Evolutionary conservation across 768 basidiomycete genomes (phyloP), one percentile per base, ranked within the genome.

Genomic region (Psilocybe cyanescens): DNA sequence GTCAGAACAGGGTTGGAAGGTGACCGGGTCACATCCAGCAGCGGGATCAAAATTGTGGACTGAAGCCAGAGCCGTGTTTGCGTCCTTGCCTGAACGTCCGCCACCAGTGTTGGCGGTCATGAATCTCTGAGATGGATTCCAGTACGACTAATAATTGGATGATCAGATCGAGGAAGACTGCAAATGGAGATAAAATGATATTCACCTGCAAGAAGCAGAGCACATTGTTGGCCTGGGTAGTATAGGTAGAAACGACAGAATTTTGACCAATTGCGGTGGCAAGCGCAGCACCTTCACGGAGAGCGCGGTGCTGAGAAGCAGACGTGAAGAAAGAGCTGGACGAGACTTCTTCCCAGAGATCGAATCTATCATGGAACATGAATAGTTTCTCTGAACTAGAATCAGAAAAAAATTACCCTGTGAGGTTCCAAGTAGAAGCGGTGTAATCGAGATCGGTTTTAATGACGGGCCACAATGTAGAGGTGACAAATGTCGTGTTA

Each of bases 1-100:
- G 76, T 92, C 91, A 0, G 91, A 92, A 71, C 92, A 93, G 1
- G 92, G 92, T 68, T 94, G 91, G 81, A 92, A 93, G 3, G 92
- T 92, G 7, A 72, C 75, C 1, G 81, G 77, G 69, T 93, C 91
- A 68, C 91, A 93, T 37, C 87, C 90, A 5, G 90, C 92, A 35
- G 77, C 69, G 19, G 83, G 74, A 67, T 93, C 91, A 71, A 91
- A 92, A 9, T 86, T 89, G 69, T 92, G 90, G 63, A 92, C 89
- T 16, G 87, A 89, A 17, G 89, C 82, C 29, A 94, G 78, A 39
- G 87, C 81, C 0, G 88, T 83, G 74, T 92, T 94, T 14, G 88
- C 82, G 65, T 93, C 93, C 62, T 83, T 86, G 7, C 92, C 91
- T 12, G 88, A 86, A 9, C 93, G 86, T 39, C 88, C 86, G n/a